Percentiles rank a stretch among this genome's conserved stretches.
phyloP scores from a whole-genome alignment of 163 green algal genomes.

The Prototheca wickerhamii region DNA sequence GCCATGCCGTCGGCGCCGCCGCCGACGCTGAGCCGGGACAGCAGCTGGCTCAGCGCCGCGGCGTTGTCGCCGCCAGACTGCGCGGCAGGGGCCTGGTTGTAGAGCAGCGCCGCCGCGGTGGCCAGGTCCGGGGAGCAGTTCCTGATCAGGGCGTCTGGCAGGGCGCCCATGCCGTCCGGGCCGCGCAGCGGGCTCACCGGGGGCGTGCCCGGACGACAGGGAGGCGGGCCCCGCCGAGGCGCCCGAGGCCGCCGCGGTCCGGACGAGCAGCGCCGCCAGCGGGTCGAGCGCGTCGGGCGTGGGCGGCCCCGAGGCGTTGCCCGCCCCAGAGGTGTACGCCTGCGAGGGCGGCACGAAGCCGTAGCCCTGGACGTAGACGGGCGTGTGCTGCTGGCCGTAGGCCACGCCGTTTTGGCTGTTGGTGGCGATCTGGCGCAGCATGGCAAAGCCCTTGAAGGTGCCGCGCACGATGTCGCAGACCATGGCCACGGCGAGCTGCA shows the following conservation, averaged over 20 bases:
- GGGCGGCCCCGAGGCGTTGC: constrained; percentile 6
- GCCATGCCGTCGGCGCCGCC: not conserved
- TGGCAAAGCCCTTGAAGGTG: constrained; percentile 56
- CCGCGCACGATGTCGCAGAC: constrained; percentile 57
- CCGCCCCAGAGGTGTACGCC: constrained; percentile 7
- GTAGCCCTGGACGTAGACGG: constrained; percentile 52
- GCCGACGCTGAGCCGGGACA: not conserved
- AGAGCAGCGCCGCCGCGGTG: too few species aligned
- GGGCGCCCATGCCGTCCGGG: too few species aligned
- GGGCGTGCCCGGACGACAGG: too few species aligned
- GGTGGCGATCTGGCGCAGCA: constrained; percentile 42
- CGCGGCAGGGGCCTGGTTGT: too few species aligned
- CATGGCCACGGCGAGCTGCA: constrained; percentile 47
- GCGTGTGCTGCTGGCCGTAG: constrained; percentile 22
- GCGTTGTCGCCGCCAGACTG: not conserved
- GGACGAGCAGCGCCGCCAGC: too few species aligned
- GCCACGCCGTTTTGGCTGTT: constrained; percentile 5
- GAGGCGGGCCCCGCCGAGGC: too few species aligned
- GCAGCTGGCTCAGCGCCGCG: not conserved
- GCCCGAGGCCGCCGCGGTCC: too few species aligned
- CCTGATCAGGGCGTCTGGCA: too few species aligned
- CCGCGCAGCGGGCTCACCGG: too few species aligned
- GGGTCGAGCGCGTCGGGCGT: too few species aligned
- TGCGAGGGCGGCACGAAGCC: constrained; percentile 50
- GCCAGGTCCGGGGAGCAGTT: too few species aligned